A percentile compares a stretch with the other conserved stretches of the same genome.
These are phyloP conservation scores for Tuber borchii DNA, from an alignment of 495 filamentous ascomycete genomes.

Conservation along the genomic window DNA sequence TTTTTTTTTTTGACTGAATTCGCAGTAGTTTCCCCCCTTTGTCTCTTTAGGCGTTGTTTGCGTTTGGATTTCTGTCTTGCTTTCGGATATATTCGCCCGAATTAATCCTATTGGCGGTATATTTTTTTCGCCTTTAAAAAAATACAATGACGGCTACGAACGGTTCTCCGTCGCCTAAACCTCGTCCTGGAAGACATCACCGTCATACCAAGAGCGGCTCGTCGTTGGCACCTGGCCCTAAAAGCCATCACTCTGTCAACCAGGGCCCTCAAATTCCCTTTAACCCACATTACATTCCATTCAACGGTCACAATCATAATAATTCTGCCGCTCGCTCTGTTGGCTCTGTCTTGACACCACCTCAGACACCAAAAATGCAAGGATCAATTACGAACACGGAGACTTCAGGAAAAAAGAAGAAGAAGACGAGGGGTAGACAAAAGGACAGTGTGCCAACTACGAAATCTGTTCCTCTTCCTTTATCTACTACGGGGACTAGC, in stretches of 20 bases:
- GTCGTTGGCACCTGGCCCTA: conserved; percentile 20
- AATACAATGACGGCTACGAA: conserved; percentile 30
- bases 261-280: conserved; percentile 17
- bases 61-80: conserved; percentile 10
- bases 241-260: conserved; percentile 17
- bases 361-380: conserved; percentile 32
- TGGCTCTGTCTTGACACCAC: conserved; percentile 18
- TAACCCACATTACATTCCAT: conserved; percentile 24
- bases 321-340: conserved; percentile 18
- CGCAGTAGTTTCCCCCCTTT: conserved; percentile 23
- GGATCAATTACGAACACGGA: conserved; percentile 15
- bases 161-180: conserved; percentile 33
- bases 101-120: conserved; percentile 25
- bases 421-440: conserved; percentile 16
- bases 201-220: conserved; percentile 38
- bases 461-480: neutral
- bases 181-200: conserved; percentile 30
- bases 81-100: conserved; percentile 23
- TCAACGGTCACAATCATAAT: conserved; percentile 15
- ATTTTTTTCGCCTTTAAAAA: conserved; percentile 27
- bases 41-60: conserved; percentile 16
- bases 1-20: conserved; percentile 13
- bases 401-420: conserved; percentile 24
- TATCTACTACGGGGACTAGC: neutral
- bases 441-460: neutral